These are phyloP conservation scores for Tetradesmus lagerheimii DNA, from an alignment of 139 green algal species.

Conservation along the genomic window DNA sequence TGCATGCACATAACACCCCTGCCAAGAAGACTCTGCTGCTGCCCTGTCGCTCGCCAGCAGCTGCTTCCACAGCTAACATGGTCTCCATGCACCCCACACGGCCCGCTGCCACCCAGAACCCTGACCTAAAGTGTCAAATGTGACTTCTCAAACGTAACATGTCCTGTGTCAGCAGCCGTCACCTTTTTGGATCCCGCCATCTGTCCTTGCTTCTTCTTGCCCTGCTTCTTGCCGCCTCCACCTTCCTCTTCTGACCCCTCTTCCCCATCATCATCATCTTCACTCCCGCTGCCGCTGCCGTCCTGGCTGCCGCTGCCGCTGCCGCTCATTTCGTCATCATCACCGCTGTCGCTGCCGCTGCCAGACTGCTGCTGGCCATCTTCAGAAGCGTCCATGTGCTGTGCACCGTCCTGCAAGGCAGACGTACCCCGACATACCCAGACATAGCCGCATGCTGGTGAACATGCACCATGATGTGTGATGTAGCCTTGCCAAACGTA, in stretches of 20 bases:
- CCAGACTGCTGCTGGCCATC: neutral
- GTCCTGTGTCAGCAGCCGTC: neutral
- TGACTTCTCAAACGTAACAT: too few relatives aligned
- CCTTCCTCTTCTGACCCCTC: slow-evolving; percentile 56
- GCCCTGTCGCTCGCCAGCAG: too few relatives aligned
- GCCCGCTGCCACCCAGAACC: too few relatives aligned
- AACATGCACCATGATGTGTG: neutral
- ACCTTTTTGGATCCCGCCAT: slow-evolving; percentile 44
- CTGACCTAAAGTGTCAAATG: too few relatives aligned
- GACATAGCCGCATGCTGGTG: too few relatives aligned
- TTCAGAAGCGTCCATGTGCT: neutral
- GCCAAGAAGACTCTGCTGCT: too few relatives aligned
- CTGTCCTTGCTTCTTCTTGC: slow-evolving; percentile 17
- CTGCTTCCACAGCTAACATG: too few relatives aligned
- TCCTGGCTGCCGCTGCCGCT: slow-evolving; percentile 44
- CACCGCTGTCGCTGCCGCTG: neutral
- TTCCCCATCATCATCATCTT: slow-evolving; percentile 56
- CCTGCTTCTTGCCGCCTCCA: slow-evolving; percentile 44
- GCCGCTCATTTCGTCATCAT: slow-evolving; percentile 3
- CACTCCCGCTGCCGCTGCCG: slow-evolving; percentile 46
- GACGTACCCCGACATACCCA: neutral
- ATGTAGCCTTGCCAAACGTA: neutral
- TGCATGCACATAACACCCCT: too few relatives aligned
- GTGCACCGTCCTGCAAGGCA: neutral
- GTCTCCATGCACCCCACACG: too few relatives aligned